These are phyloP conservation scores for Fomitopsis pulvina DNA, from an alignment of 768 basidiomycete species.

Conservation along the genomic window DNA sequence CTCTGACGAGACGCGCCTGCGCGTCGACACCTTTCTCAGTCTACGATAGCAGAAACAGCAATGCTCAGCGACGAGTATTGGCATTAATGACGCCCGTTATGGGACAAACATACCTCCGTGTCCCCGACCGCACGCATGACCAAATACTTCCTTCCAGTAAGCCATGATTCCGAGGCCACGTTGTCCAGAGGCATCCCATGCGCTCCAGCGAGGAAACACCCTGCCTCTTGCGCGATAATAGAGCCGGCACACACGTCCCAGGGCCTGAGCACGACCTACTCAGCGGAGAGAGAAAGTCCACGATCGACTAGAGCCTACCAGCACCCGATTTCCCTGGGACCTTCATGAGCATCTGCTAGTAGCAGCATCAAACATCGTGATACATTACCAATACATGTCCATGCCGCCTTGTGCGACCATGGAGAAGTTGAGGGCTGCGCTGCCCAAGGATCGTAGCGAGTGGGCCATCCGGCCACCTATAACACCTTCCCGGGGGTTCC, in stretches of 20 bases:
- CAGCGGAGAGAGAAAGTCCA: background rate
- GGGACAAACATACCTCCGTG: slow-evolving; percentile 35
- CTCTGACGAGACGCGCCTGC: slow-evolving; percentile 74
- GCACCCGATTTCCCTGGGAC: slow-evolving; percentile 76
- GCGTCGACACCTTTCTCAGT: slow-evolving; percentile 61
- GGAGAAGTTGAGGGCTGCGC: slow-evolving; percentile 76
- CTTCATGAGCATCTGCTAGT: no score
- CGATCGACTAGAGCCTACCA: slow-evolving; percentile 35
- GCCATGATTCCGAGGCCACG: slow-evolving; percentile 59
- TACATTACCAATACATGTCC: slow-evolving; percentile 85
- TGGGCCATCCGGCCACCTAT: slow-evolving; percentile 79
- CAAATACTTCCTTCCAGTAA: slow-evolving; percentile 76
- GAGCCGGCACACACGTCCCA: slow-evolving; percentile 93
- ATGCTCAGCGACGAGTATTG: background rate
- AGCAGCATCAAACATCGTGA: no score
- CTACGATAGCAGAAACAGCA: slow-evolving; percentile 13
- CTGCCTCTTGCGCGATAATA: slow-evolving; percentile 88
- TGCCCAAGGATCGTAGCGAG: slow-evolving; percentile 76
- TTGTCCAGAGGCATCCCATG: slow-evolving; percentile 34
- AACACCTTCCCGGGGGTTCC: slow-evolving; percentile 55
- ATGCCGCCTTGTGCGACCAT: slow-evolving; percentile 85
- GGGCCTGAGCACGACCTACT: slow-evolving; percentile 33
- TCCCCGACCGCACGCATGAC: slow-evolving; percentile 68
- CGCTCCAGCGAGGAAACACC: slow-evolving; percentile 72
- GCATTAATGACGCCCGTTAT: no score